Percentiles rank a stretch among this genome's conserved stretches.
Conservation (phyloP, 179 eudicot genomes). For the Sideroxylon spinosum region DNA sequence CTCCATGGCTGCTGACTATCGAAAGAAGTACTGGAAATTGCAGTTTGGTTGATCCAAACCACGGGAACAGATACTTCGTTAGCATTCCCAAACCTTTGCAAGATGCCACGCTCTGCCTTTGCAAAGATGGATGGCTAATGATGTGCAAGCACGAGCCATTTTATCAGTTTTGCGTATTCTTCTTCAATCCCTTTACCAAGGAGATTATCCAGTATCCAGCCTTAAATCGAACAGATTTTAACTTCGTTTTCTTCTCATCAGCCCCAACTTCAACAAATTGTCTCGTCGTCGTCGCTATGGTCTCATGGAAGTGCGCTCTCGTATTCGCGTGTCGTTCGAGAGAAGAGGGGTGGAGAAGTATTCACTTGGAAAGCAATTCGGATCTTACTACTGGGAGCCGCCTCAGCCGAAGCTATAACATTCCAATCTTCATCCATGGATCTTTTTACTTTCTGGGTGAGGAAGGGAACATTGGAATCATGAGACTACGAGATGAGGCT, state of each 20-base stretch:
- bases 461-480: background rate
- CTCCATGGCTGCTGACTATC: conserved; percentile 9
- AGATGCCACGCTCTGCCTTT: background rate
- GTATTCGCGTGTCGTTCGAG: background rate
- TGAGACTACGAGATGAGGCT: background rate
- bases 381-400: no score
- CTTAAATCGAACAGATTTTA: background rate
- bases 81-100: background rate
- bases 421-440: background rate
- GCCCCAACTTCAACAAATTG: conserved; percentile 6
- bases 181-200: no score
- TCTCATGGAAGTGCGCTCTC: background rate
- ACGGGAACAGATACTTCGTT: background rate
- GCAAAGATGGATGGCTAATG: conserved; percentile 20
- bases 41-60: background rate
- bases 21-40: background rate
- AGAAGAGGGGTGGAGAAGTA: background rate
- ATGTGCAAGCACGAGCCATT: conserved; percentile 1
- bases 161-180: no score
- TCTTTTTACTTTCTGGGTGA: background rate
- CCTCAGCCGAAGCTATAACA: background rate
- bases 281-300: background rate
- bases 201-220: background rate
- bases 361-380: no score
- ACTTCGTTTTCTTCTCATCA: background rate